Conservation (phyloP, 495 filamentous ascomycete genomes). For the Aspergillus haitiensis region DNA sequence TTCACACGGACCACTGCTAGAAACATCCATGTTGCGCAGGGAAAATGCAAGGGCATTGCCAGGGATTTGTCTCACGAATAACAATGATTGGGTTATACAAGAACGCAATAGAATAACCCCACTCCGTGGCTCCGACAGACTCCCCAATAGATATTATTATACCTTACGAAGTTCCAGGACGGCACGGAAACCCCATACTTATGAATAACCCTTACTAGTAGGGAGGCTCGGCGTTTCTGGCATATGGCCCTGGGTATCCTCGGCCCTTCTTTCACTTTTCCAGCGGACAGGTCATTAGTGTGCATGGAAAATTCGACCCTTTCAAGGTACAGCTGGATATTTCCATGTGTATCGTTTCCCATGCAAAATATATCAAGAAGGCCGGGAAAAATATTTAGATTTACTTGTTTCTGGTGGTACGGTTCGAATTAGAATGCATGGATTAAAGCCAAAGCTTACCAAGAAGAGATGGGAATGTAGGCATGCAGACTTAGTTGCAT, state of each 20-base stretch:
- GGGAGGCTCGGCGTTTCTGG: background rate
- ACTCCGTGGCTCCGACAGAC: background rate
- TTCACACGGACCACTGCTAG: constrained; percentile 89
- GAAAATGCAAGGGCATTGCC: constrained; percentile 72
- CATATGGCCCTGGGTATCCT: background rate
- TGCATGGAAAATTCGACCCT: too few species aligned
- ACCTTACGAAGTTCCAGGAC: background rate
- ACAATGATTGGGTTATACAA: background rate
- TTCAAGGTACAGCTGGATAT: too few species aligned
- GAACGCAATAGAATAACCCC: background rate
- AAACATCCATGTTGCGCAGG: constrained; percentile 83
- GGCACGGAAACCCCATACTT: background rate
- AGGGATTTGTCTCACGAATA: constrained; percentile 35
- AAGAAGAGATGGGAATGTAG: background rate
- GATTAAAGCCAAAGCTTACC: constrained; percentile 5
- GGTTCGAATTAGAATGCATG: background rate
- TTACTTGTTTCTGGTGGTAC: constrained; percentile 2
- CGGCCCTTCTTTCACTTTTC: too few species aligned
- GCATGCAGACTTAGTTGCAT: constrained; percentile 15
- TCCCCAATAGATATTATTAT: background rate
- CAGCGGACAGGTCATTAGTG: too few species aligned
- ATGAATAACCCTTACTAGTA: background rate
- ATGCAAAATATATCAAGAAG: constrained; percentile 4
- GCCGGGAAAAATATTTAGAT: constrained; percentile 1
- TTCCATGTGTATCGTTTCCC: too few species aligned